Base-by-base conservation (phyloP, 129 eudicot genomes). In the Flaveria robusta region DNA sequence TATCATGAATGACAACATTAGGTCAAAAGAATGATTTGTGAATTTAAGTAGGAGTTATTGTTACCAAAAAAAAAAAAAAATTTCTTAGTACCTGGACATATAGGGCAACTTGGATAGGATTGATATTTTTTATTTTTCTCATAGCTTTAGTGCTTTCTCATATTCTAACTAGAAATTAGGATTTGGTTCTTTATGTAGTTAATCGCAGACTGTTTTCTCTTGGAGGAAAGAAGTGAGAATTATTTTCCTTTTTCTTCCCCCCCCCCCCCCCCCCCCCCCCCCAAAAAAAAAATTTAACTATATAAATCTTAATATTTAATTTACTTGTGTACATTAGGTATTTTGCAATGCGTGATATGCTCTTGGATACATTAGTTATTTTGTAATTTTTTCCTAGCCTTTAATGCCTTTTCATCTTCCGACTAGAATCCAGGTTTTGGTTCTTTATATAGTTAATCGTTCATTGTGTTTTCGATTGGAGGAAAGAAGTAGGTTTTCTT, bases 1-100 rank as follows among this genome's bases (percentile, higher is more conserved):
- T 49, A n/a, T 51, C 11, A 51, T 4, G 59, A 51, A n/a, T n/a
- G 24, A n/a, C 59, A 51, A n/a, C 22, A n/a, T 59, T 59, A 23
- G 39, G 66, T 24, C 39, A 23, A 13, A 24, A 24, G 37, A 59
- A 23, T 12, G n/a, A 59, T 9, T 5, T 39, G 68, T 56, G 68
- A 42, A 60, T 59, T 14, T 59, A 13, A 49, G 54, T 58, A 7
- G 60, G 31, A 74, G 78, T 62, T 74, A 62, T 42, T 62, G 70
- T 45, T n/a, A 74, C 42, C n/a, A 3, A 16, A 42, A 42, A 26
- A 27, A 27, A 26, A 3, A 16, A 42, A 42, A 26, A 27, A 27
- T 12, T 11, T 45, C 62, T n/a, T 74, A 62, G 47, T 24, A 23
- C 27, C 6, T 74, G 31, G 69, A 43, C n/a, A 72, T 23, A 12